phyloP scores from a whole-genome alignment of 2,329 filamentous ascomycete genomes.

The Trichoderma cornu-damae region DNA sequence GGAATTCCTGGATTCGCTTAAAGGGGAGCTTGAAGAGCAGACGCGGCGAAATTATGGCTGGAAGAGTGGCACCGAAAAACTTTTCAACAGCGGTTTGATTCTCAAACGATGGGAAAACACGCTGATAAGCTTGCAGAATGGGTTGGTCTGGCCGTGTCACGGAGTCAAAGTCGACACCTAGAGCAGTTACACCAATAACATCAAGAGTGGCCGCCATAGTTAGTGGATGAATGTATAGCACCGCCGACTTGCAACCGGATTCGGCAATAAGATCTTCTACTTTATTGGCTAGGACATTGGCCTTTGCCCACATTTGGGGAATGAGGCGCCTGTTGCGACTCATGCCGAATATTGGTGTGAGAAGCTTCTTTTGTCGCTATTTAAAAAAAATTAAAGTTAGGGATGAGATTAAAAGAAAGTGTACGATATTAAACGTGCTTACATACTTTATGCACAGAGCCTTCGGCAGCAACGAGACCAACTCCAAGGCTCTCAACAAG shows the following conservation, averaged over 20 bases:
- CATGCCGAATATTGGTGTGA: conserved; percentile 1
- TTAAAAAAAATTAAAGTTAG: not conserved
- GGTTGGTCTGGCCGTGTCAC: not conserved
- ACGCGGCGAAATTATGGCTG: not conserved
- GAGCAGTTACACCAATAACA: conserved; percentile 4
- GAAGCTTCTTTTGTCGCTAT: conserved; percentile 10
- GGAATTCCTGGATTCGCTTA: not conserved
- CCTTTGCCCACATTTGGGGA: conserved; percentile 7
- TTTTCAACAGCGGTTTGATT: not conserved
- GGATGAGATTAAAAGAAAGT: not conserved
- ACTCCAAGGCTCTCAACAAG: not conserved
- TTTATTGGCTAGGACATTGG: not conserved
- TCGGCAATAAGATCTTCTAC: not conserved
- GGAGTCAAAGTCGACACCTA: conserved; percentile 8
- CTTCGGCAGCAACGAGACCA: not conserved
- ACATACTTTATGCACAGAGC: not conserved
- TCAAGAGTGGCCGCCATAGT: conserved; percentile 6
- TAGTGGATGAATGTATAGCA: not conserved
- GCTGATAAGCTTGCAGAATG: conserved; percentile 1
- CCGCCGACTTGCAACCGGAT: not conserved
- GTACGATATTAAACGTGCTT: too few species aligned
- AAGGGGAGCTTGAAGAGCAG: conserved; percentile 2
- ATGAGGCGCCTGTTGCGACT: conserved; percentile 1
- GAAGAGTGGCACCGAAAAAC: not conserved
- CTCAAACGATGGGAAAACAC: conserved; percentile 2